Percentiles rank a stretch among this genome's conserved stretches.
Evolutionary conservation across 805 yeast species (phyloP).

Genomic region (Suhomyces tanzawaensis): DNA sequence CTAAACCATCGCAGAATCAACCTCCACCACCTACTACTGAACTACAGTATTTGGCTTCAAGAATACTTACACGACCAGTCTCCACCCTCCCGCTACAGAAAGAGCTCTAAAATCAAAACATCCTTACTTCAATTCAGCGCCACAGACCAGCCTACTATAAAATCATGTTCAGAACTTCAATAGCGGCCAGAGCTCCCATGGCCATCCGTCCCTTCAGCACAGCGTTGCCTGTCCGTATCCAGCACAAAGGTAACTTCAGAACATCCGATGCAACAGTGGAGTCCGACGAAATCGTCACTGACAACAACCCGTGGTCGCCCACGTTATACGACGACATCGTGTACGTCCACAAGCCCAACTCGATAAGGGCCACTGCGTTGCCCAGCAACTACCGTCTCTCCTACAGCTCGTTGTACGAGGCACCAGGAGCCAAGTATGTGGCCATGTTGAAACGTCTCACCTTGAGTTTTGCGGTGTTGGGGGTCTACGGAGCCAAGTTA

Average conservation of each 20-base stretch:
- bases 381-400: slow-evolving; percentile 54
- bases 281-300: slow-evolving; percentile 40
- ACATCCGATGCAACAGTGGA: slow-evolving; percentile 34
- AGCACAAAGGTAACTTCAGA: slow-evolving; percentile 20
- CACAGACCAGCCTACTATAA: too few species aligned
- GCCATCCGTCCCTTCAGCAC: neutral
- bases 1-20: too few species aligned
- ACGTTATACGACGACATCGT: slow-evolving; percentile 43
- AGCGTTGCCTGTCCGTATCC: slow-evolving; percentile 2
- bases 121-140: too few species aligned
- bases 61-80: too few species aligned
- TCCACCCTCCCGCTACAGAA: too few species aligned
- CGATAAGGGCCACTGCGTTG: slow-evolving; percentile 42
- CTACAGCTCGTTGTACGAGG: slow-evolving; percentile 59
- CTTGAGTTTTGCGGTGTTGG: slow-evolving; percentile 58
- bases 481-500: slow-evolving; percentile 61
- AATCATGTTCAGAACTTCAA: too few species aligned
- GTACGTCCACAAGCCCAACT: slow-evolving; percentile 41
- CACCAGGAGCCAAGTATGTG: slow-evolving; percentile 61
- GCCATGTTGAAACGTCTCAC: slow-evolving; percentile 62
- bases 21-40: too few species aligned
- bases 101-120: too few species aligned
- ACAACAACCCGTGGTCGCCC: slow-evolving; percentile 47
- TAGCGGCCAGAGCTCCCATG: too few species aligned
- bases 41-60: too few species aligned